Base-by-base conservation (phyloP, 495 filamentous ascomycete genomes). In the Halenospora varia region DNA sequence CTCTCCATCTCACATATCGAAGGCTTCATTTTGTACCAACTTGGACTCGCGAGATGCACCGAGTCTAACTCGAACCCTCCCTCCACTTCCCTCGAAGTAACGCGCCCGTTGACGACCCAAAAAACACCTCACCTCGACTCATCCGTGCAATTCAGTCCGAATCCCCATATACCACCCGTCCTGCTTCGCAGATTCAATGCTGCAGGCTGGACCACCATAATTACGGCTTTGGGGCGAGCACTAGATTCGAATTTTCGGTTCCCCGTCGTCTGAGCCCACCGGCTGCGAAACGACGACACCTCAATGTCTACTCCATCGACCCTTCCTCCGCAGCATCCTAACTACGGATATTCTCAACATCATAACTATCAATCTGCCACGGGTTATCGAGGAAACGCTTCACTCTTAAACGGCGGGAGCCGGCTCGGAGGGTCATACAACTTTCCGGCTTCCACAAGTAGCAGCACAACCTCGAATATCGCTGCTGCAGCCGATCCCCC, bases 301-400 rank as follows among this genome's bases (percentile, higher is more conserved):
- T 26, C 51, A 67, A 95, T 95, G 90, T 93, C 90, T 75, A 91
- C 89, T 17, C 89, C 89, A 46, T 92, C 89, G 48, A 89, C 88
- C 61, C 82, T 82, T 62, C 72, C 74, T 59, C 69, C 68, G 23
- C 87, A 87, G 63, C 87, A 87, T 65, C 84, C 84, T 61, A 80
- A 80, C 65, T 88, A 87, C 72, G 76, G 79, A 58, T 82, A 86
- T 65, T 82, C 86, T 66, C 86, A 88, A 56, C 86, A 88, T 60
- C 83, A 79, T 61, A 61, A 73, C 57, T 88, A 84, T 68, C 79
- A 79, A 55, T 70, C 80, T 49, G 77, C 67, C 63, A 26, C n/a
- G 24, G 40, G 25, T 15, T 68, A 66, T 60, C 40, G 60, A 59
- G 22, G 47, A 8, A 64, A 51, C 61, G 57, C 59, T 26, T 48